A percentile compares a stretch with the other conserved stretches of the same genome.
These are phyloP conservation scores for Sugiyamaella pinicola DNA, from an alignment of 1,139 yeast genomes.

Conservation along the genomic window DNA sequence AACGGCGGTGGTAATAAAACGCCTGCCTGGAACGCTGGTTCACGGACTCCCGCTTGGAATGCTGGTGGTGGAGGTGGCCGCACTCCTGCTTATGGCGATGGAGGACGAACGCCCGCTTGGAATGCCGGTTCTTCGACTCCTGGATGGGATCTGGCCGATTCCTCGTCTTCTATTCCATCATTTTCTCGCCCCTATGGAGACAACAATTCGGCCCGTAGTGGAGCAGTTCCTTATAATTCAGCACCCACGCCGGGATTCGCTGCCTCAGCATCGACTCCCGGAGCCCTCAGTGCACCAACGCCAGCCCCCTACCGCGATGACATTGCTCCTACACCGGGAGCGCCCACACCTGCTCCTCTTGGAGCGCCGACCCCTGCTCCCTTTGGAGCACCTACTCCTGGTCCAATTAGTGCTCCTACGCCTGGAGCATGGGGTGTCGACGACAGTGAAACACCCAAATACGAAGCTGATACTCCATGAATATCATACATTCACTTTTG, in stretches of 20 bases:
- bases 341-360: constrained; percentile 51
- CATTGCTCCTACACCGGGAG: constrained; percentile 44
- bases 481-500: neutral
- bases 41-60: constrained; percentile 39
- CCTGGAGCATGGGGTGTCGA: constrained; percentile 45
- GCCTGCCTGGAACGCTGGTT: neutral
- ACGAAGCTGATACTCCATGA: constrained; percentile 43
- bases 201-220: constrained; percentile 30
- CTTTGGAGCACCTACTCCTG: constrained; percentile 42
- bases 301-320: constrained; percentile 51
- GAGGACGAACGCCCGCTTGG: constrained; percentile 44
- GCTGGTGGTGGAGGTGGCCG: constrained; percentile 43
- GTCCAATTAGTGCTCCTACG: constrained; percentile 44
- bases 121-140: constrained; percentile 40
- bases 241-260: constrained; percentile 55
- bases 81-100: constrained; percentile 44
- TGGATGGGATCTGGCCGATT: constrained; percentile 24
- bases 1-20: constrained; percentile 40
- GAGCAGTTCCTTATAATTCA: constrained; percentile 17
- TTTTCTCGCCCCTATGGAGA: neutral
- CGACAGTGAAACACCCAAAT: constrained; percentile 43
- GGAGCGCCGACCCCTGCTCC: constrained; percentile 46
- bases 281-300: constrained; percentile 45
- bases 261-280: constrained; percentile 51
- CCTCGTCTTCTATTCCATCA: constrained; percentile 6